Evolutionary conservation across 805 yeast genomes (phyloP).

Genomic region (Candida odintsovae): DNA sequence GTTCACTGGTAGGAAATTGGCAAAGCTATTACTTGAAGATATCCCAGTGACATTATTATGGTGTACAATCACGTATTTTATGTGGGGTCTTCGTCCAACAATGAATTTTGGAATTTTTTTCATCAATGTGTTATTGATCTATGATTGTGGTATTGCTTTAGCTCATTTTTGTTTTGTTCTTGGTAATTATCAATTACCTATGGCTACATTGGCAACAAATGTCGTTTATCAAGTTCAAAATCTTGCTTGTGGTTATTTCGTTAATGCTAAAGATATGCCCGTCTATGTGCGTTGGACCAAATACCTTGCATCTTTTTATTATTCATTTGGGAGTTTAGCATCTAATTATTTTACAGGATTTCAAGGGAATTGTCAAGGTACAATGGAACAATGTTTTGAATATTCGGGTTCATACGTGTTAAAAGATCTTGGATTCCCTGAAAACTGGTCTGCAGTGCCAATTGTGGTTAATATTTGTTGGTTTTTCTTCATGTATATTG

Average conservation of each 20-base stretch:
- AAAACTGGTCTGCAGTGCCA: constrained; percentile 63
- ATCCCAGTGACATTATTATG: constrained; percentile 54
- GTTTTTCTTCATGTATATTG: constrained; percentile 47
- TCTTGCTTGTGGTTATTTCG: constrained; percentile 77
- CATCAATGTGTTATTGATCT: constrained; percentile 49
- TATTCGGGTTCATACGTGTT: constrained; percentile 53
- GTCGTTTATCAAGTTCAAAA: constrained; percentile 43
- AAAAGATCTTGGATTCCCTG: constrained; percentile 51
- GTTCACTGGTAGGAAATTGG: constrained; percentile 42
- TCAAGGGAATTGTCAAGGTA: constrained; percentile 56
- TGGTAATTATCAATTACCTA: constrained; percentile 16
- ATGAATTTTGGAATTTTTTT: constrained; percentile 56
- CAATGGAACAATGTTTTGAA: constrained; percentile 36
- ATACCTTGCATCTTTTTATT: constrained; percentile 69
- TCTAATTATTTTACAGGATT: constrained; percentile 60
- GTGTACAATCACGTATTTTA: constrained; percentile 61
- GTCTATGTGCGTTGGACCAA: constrained; percentile 82
- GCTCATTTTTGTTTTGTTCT: constrained; percentile 34
- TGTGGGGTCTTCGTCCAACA: constrained; percentile 62
- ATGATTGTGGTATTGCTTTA: constrained; percentile 48
- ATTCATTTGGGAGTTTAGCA: constrained; percentile 59
- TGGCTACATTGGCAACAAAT: constrained; percentile 15
- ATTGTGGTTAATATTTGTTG: constrained; percentile 53
- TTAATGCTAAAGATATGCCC: constrained; percentile 65
- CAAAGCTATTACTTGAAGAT: constrained; percentile 66